phyloP scores from a whole-genome alignment of 2,329 filamentous ascomycete genomes.

The Calonectria pseudoreteaudii region DNA sequence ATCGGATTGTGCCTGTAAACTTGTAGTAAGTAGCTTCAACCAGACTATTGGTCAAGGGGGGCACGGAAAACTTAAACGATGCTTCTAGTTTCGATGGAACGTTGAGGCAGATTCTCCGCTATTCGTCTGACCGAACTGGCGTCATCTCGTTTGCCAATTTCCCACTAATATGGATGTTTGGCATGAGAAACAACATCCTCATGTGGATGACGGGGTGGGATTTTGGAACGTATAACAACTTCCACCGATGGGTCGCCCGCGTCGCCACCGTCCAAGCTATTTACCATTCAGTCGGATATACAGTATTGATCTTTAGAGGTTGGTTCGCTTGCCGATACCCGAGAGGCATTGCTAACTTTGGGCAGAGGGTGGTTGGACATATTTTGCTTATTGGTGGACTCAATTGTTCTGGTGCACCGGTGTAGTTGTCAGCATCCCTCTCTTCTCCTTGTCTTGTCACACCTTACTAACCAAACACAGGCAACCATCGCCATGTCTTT shows the following conservation, averaged over 20 bases:
- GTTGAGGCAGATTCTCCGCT: conserved; percentile 58
- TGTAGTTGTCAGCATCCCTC: conserved; percentile 51
- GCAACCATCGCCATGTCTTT: conserved; percentile 60
- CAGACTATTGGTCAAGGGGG: too few species aligned
- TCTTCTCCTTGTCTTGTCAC: too few species aligned
- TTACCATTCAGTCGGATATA: conserved; percentile 72
- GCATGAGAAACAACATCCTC: conserved; percentile 74
- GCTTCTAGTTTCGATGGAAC: conserved; percentile 48
- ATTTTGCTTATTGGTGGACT: conserved; percentile 52
- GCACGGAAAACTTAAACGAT: conserved; percentile 5
- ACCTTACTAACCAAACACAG: conserved; percentile 29
- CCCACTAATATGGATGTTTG: conserved; percentile 74
- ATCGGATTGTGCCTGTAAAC: conserved; percentile 51
- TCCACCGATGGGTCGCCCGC: conserved; percentile 75
- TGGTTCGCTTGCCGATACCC: background rate
- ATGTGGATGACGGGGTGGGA: conserved; percentile 77
- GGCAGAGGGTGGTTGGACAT: conserved; percentile 52
- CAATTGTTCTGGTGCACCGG: conserved; percentile 64
- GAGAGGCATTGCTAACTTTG: conserved; percentile 12
- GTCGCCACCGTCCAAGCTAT: conserved; percentile 72
- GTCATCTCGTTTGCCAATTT: conserved; percentile 74
- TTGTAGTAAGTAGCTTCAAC: conserved; percentile 50
- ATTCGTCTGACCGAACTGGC: conserved; percentile 72
- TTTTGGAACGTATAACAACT: conserved; percentile 74
- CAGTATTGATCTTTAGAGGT: conserved; percentile 56